Percentiles rank a stretch among this genome's conserved stretches.
phyloP scores from a whole-genome alignment of 2,329 filamentous ascomycete species.

The Colletotrichum somersetense region DNA sequence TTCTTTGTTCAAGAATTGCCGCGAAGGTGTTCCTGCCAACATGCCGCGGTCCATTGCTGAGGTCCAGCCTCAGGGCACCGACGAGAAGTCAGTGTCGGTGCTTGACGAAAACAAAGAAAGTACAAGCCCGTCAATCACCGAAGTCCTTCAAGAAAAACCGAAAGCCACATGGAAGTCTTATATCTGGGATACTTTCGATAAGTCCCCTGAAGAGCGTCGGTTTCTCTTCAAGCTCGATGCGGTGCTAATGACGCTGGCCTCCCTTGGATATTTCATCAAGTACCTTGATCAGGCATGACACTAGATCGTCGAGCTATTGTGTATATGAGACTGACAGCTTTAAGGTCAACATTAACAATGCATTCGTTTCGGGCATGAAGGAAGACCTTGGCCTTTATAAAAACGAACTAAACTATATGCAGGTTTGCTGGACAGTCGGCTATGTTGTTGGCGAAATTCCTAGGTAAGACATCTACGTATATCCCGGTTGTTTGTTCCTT shows the following conservation, averaged over 20 bases:
- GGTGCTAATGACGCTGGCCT: conserved; percentile 52
- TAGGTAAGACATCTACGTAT: conserved; percentile 18
- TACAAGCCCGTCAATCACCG: conserved; percentile 1
- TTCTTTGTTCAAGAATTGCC: background rate
- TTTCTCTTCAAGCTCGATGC: conserved; percentile 59
- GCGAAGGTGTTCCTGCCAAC: background rate
- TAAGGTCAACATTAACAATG: conserved; percentile 53
- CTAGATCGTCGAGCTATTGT: background rate
- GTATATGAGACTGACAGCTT: background rate
- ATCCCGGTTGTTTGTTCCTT: rapidly evolving
- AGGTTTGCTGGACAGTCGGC: conserved; percentile 46
- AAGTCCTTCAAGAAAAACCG: conserved; percentile 47
- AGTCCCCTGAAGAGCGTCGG: conserved; percentile 54
- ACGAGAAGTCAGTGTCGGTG: conserved; percentile 9
- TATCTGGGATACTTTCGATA: conserved; percentile 62
- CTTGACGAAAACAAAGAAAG: conserved; percentile 7
- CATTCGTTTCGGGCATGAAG: conserved; percentile 48
- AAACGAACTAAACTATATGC: conserved; percentile 47
- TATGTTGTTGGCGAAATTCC: conserved; percentile 46
- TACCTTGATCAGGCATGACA: conserved; percentile 40
- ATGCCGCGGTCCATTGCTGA: conserved; percentile 13
- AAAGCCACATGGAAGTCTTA: conserved; percentile 60
- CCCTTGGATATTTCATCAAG: conserved; percentile 46
- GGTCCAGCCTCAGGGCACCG: conserved; percentile 5
- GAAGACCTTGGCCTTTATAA: conserved; percentile 45